Evolutionary conservation across 345 rosid genomes (phyloP), one percentile per base, ranked within the genome.

Genomic region (Isatis tinctoria): DNA sequence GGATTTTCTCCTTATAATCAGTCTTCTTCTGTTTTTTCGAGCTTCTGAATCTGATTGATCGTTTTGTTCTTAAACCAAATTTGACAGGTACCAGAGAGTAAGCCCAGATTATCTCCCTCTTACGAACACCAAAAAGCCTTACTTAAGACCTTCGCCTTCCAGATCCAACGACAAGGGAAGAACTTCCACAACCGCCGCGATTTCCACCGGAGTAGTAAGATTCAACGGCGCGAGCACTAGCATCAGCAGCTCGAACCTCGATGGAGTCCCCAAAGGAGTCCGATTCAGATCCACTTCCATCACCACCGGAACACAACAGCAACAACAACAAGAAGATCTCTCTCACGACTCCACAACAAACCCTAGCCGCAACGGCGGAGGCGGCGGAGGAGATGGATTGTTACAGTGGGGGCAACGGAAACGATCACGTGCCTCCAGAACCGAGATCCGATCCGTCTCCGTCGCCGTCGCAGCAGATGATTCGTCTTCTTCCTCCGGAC

Each of bases 331-430:
- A 82, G 9, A 73, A 44, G 49, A 73, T 65, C 20, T 62, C 16
- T 26, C 72, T 65, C 47, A 44, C 5, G 65, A 36, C 12, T 44
- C 65, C 8, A 27, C 20, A 17, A 3, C 58, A 32, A 65, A 17
- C 20, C 30, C n/a, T 41, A 18, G 36, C 20, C 45, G 70, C 2
- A 9, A 10, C 70, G 17, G 28, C 7, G 59, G 73, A 14, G 62
- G 69, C 1, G 45, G 62, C 3, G 69, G 76, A 48, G 69, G 69
- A 16, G 88, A 85, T 74, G 77, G 81, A 66, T 33, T 87, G 49
- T 65, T 87, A 59, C 87, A 83, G 80, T 87, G 88, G 91, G 88
- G 91, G 1, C 87, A 85, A 47, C 78, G 84, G 72, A 87, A 85
- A 74, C 83, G 91, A 69, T 75, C 91, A 10, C 81, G 91, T 33